Evolutionary conservation across 2,329 filamentous ascomycete genomes (phyloP), one percentile per base, ranked within the genome.

Genomic region (Aspergillus floridensis): DNA sequence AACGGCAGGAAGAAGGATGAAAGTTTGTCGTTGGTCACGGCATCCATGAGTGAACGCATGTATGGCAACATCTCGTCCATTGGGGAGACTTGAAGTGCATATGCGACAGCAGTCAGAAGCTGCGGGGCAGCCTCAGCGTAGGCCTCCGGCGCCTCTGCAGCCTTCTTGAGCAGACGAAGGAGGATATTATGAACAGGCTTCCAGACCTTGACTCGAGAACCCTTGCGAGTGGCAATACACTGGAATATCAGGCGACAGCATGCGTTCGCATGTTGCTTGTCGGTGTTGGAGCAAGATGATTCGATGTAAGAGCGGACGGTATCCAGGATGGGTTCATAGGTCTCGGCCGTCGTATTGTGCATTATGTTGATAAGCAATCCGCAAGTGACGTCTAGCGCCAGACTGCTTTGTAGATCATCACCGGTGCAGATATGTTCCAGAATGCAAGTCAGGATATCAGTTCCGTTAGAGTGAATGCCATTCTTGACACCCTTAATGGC

Each of bases 311-410:
- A 81, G 38, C 86, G 72, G 4, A 96, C 79, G 2, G 85, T 79
- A 6, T 87, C 82, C 16, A 89, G 76, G 0, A 96, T 78, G 3
- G 88, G 84, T 53, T 80, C 79, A 71, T 97, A 93, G 0, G 88
- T 91, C 31, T 91, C 88, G 1, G 82, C 75, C 54, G 85, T 90
- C 1, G 90, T 89, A 71, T 96, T 89, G 72, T 99, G 95, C 53
- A 96, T 87, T 31, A 92, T 79, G 67, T 90, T 93, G 5, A 90
- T 90, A 41, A 97, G 74, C 26, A 93, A 84, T 26, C 93, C 93
- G 64, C 84, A 86, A 38, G 91, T 81, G 22, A 96, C 83, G 55
- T 89, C 83, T 79, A 83, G 85, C 16, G 69, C 66, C 12, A 75
- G 63, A 38, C 65, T 64, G 35, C 64, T 71, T 35, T 71, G 69